Evolutionary conservation across 2,329 filamentous ascomycete genomes (phyloP).

Genomic region (Xylaria sp.): DNA sequence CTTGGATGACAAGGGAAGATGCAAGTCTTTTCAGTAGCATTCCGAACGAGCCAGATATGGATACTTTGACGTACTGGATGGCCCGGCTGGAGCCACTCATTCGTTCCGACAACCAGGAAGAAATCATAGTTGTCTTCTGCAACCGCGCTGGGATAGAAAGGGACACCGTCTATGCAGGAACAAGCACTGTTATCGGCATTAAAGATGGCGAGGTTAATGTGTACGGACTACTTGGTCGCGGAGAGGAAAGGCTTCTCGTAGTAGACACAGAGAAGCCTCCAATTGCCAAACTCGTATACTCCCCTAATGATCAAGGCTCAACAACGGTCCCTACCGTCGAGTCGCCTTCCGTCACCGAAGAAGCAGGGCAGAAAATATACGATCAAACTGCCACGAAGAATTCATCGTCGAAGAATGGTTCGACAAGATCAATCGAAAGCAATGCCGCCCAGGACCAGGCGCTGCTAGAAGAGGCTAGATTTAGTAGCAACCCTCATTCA

Average conservation of each 20-base stretch:
- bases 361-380: neutral
- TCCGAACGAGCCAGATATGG: constrained; percentile 73
- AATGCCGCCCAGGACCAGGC: constrained; percentile 2
- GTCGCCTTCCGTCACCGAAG: constrained; percentile 1
- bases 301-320: constrained; percentile 43
- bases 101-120: constrained; percentile 60
- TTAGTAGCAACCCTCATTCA: constrained; percentile 8
- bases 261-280: constrained; percentile 68
- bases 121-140: constrained; percentile 75
- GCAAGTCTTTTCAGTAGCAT: constrained; percentile 57
- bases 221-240: constrained; percentile 77
- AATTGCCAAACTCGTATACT: constrained; percentile 58
- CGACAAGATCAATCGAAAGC: neutral
- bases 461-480: constrained; percentile 10
- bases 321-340: constrained; percentile 24
- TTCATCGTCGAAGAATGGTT: neutral
- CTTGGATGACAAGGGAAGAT: constrained; percentile 75
- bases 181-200: constrained; percentile 76
- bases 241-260: constrained; percentile 73
- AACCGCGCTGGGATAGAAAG: constrained; percentile 77
- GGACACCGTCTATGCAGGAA: constrained; percentile 76
- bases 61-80: constrained; percentile 81
- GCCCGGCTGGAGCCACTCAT: constrained; percentile 75
- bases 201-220: constrained; percentile 72
- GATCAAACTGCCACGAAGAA: neutral